Conservation (phyloP, 495 filamentous ascomycete species). For the Hypoxylon perforatum region DNA sequence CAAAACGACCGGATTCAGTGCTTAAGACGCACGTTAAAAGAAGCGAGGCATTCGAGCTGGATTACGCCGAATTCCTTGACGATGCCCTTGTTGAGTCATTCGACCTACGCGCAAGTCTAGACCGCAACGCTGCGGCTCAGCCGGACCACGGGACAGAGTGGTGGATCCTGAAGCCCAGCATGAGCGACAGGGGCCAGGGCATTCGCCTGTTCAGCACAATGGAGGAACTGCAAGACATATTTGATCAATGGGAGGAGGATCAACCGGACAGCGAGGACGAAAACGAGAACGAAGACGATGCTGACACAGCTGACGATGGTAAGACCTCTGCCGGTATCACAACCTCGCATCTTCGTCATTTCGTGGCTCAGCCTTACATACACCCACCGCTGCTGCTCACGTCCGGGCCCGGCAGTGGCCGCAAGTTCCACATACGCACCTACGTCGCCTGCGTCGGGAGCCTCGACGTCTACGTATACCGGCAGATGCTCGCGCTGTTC, state of each 20-base stretch:
- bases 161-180: constrained; percentile 98
- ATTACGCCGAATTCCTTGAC: constrained; percentile 96
- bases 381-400: constrained; percentile 87
- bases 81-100: constrained; percentile 91
- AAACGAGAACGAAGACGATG: constrained; percentile 51
- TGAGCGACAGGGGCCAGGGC: constrained; percentile 96
- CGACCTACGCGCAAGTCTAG: constrained; percentile 81
- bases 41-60: constrained; percentile 86
- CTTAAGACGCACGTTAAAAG: constrained; percentile 76
- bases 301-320: constrained; percentile 27
- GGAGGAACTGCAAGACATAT: constrained; percentile 81
- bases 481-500: constrained; percentile 91
- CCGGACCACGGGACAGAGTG: constrained; percentile 73
- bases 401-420: constrained; percentile 64
- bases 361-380: constrained; percentile 96
- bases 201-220: constrained; percentile 88
- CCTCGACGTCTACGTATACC: constrained; percentile 86
- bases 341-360: constrained; percentile 92
- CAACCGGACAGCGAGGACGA: constrained; percentile 72
- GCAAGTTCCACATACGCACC: constrained; percentile 94
- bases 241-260: constrained; percentile 83
- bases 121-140: constrained; percentile 63
- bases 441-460: constrained; percentile 86
- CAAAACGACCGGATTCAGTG: constrained; percentile 79
- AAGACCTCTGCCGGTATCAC: constrained; percentile 67